Evolutionary conservation across 1,139 yeast genomes (phyloP).

Genomic region (Scheffersomyces lignicola): DNA sequence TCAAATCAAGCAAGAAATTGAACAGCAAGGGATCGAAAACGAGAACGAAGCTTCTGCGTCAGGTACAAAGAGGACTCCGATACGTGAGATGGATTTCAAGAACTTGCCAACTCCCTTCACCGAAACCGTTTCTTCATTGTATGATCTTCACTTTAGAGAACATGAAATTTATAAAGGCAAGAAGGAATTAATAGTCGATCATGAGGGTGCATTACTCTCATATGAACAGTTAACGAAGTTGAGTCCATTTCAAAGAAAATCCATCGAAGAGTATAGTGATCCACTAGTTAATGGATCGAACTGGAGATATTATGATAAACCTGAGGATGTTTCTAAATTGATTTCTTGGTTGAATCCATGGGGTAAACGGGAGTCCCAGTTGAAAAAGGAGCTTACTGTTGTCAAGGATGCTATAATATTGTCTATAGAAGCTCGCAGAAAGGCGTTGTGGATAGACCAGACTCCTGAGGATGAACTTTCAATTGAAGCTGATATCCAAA

Average conservation of each 20-base stretch:
- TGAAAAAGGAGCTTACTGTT: slow-evolving; percentile 60
- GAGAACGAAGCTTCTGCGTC: slow-evolving; percentile 2
- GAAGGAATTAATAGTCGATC: slow-evolving; percentile 31
- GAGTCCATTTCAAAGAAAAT: slow-evolving; percentile 57
- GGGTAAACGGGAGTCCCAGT: slow-evolving; percentile 72
- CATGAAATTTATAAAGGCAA: slow-evolving; percentile 16
- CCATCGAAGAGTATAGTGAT: slow-evolving; percentile 65
- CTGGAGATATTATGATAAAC: slow-evolving; percentile 74
- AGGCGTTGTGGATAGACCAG: slow-evolving; percentile 46
- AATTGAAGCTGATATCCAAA: slow-evolving; percentile 37
- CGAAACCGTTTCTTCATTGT: slow-evolving; percentile 17
- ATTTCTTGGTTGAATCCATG: slow-evolving; percentile 69
- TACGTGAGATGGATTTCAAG: slow-evolving; percentile 18
- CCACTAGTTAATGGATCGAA: slow-evolving; percentile 50
- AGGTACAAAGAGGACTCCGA: slow-evolving; percentile 8
- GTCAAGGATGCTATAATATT: slow-evolving; percentile 55
- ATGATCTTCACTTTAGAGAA: slow-evolving; percentile 18
- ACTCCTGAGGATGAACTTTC: slow-evolving; percentile 43
- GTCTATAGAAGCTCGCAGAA: slow-evolving; percentile 62
- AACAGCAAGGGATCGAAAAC: slow-evolving; percentile 15
- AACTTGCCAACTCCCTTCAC: slow-evolving; percentile 19
- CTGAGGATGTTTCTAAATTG: slow-evolving; percentile 58
- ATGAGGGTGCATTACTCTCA: slow-evolving; percentile 43
- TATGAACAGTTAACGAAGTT: slow-evolving; percentile 24
- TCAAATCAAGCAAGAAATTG: slow-evolving; percentile 12